phyloP scores from a whole-genome alignment of 2,329 filamentous ascomycete genomes.

The Colletotrichum higginsianum region DNA sequence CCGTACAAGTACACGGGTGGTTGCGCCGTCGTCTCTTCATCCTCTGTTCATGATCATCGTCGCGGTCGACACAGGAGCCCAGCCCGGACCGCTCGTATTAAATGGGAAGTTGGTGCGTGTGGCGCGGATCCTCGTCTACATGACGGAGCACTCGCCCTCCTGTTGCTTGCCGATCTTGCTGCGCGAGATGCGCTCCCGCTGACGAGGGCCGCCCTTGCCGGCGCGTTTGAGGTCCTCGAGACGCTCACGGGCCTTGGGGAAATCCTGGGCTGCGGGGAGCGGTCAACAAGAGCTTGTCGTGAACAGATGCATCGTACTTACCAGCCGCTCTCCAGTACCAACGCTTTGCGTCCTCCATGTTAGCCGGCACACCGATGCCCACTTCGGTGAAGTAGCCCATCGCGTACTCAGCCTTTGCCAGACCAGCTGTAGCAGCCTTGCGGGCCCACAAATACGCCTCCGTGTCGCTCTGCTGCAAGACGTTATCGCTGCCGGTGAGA shows the following conservation, averaged over 20 bases:
- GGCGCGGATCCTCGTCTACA: conserved; percentile 67
- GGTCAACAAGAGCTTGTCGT: conserved; percentile 48
- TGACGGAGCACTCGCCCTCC: conserved; percentile 89
- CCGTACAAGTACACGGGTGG: conserved; percentile 22
- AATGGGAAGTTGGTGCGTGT: not conserved
- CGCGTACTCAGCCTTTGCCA: conserved; percentile 96
- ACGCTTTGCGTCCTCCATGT: conserved; percentile 93
- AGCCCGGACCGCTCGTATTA: conserved; percentile 33
- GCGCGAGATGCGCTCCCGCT: conserved; percentile 83
- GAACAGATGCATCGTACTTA: conserved; percentile 67
- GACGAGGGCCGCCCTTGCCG: conserved; percentile 76
- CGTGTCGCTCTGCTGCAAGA: conserved; percentile 91
- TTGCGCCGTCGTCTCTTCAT: conserved; percentile 19
- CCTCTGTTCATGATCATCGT: conserved; percentile 25
- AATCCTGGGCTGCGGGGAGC: conserved; percentile 82
- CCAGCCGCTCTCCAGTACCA: conserved; percentile 99
- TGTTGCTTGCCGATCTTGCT: conserved; percentile 87
- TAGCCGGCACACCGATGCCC: conserved; percentile 88
- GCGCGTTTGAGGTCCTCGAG: conserved; percentile 92
- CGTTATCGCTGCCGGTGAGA: conserved; percentile 88
- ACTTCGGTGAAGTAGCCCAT: conserved; percentile 99
- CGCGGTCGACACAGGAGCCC: conserved; percentile 30
- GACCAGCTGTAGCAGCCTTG: conserved; percentile 88
- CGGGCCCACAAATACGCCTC: conserved; percentile 98
- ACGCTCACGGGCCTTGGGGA: conserved; percentile 91